Conservation (phyloP, 805 yeast species). For the Kodamaea neixiangensis region DNA sequence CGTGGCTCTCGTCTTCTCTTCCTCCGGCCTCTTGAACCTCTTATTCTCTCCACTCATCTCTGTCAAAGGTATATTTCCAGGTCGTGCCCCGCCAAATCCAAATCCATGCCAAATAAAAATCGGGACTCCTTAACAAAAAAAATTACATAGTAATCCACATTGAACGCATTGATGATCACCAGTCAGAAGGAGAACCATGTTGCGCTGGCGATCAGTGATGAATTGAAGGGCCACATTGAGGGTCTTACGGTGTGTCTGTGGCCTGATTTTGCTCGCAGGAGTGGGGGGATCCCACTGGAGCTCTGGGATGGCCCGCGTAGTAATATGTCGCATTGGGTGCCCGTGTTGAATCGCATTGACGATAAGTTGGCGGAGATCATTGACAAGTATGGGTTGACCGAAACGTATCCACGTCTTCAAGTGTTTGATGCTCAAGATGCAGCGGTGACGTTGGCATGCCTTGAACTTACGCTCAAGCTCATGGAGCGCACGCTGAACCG, state of each 20-base stretch:
- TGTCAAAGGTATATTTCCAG: background rate
- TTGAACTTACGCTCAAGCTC: slow-evolving; percentile 62
- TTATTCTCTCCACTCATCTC: background rate
- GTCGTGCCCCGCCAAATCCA: background rate
- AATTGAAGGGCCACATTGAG: slow-evolving; percentile 31
- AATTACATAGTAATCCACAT: background rate
- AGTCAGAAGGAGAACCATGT: slow-evolving; percentile 10
- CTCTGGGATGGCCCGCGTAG: slow-evolving; percentile 66
- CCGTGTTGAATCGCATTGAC: slow-evolving; percentile 76
- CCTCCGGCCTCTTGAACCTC: background rate
- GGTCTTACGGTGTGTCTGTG: slow-evolving; percentile 39
- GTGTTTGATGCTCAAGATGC: slow-evolving; percentile 51
- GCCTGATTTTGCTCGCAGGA: slow-evolving; percentile 21
- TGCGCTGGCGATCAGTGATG: slow-evolving; percentile 7
- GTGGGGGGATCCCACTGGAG: background rate
- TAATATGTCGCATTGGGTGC: slow-evolving; percentile 74
- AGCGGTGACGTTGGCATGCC: slow-evolving; percentile 47
- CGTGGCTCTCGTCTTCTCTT: background rate
- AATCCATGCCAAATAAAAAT: background rate
- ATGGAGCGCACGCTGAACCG: slow-evolving; percentile 71
- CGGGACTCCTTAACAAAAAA: background rate
- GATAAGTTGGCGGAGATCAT: slow-evolving; percentile 57
- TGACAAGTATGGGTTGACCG: slow-evolving; percentile 52
- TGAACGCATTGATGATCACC: slow-evolving; percentile 3
- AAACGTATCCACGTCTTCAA: slow-evolving; percentile 47